Base-by-base conservation (phyloP, 176 grass and related monocot species). In the Pharus latifolius region DNA sequence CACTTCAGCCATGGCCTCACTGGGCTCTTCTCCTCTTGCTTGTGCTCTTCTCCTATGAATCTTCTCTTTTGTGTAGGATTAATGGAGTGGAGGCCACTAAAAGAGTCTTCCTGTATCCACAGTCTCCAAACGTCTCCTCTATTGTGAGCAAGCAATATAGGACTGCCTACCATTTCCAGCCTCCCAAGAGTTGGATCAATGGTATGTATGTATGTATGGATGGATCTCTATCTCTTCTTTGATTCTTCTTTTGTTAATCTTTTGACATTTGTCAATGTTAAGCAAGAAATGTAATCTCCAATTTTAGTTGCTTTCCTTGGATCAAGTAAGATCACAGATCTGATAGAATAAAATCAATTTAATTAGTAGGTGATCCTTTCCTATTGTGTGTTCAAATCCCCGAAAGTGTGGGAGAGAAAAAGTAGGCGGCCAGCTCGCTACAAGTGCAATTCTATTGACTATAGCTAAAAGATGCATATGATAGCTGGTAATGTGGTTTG, bases 111-210 rank as follows among this genome's bases (percentile, higher is more conserved):
- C 84, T 84, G 31, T 91, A 77, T 17, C 88, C 84, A 12, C 80
- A 78, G 38, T 80, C 76, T 38, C 13, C 68, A 25, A 80, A 87
- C 69, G 75, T 91, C 43, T 84, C 78, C 23, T 79, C 87, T 49
- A 84, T 88, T 67, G 87, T 91, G 14, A 85, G 72, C 81, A 76
- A 46, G 56, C 37, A 48, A 51, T 87, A 90, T n/a, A 82, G 87
- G 56, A 88, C 91, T 17, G 77, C 80, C 1, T 91, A 63, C 41
- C 91, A 96, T 53, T 96, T 96, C 87, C 91, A 91, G 42, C 83
- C 91, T 35, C 81, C 78, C 48, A 80, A 78, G 30, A 87, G 91
- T 65, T 88, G 87, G 87, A 90, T 91, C 58, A 96, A 96, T 47
- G 91, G 91, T 96, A 73, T 63, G 78, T 65, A 14, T 18, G 34